Evolutionary conservation across 345 rosid genomes (phyloP), one percentile per base, ranked within the genome.

Genomic region (Lepidium africanum): DNA sequence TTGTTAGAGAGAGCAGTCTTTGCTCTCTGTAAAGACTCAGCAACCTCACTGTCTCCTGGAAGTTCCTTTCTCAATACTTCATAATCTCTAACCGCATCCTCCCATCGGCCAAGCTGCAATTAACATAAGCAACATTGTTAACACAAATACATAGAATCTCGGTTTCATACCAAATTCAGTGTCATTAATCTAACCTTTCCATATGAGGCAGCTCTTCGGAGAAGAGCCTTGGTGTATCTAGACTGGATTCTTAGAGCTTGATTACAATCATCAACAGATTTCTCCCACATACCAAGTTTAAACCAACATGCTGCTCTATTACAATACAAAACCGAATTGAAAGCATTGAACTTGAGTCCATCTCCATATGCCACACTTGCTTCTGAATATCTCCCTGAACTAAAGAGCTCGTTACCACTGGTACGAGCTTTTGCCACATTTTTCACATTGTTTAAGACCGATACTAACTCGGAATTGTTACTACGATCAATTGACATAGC

Each of bases 221-320:
- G 91, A 67, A 94, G 85, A 52, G 97, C 99, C 71, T 94, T 94
- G 12, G 74, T 80, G 75, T 91, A 94, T 78, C 72, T 82, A 5
- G 97, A 96, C 41, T 85, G 93, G 75, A 91, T 79, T 54, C 74
- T 71, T 45, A 94, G 79, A 3, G 99, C 93, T 74, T 85, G 91
- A 63, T 82, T 94, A 84, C 99, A 91, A 63, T 94, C 97, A 74
- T 89, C 96, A 38, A 89, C 69, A 57, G 99, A 91, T 69, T 83
- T 82, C 12, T 87, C 96, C 96, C 95, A 94, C 55, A 71, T 47
- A 60, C 96, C 90, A 12, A 89, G 97, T 69, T 94, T 94, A 59
- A 81, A 89, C 99, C 96, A 91, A 73, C 97, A 94, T 30, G 91
- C 90, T 11, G 99, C 99, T 84, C 99, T 81, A 61, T 94, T 94